phyloP scores from a whole-genome alignment of 2,329 filamentous ascomycete species.

The Fonsecaea pedrosoi region DNA sequence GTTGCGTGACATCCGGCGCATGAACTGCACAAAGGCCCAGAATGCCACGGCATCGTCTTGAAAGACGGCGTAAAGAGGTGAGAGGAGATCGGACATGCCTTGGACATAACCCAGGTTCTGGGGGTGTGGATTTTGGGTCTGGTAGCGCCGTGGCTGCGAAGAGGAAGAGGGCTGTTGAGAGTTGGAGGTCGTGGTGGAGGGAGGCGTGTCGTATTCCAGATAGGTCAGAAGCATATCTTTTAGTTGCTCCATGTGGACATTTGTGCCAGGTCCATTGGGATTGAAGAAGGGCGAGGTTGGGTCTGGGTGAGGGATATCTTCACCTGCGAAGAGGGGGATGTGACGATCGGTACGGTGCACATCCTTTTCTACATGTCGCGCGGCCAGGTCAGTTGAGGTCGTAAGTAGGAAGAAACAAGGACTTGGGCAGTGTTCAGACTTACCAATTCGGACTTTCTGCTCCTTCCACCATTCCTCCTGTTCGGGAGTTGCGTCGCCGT shows the following conservation, averaged over 20 bases:
- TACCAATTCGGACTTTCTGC: slow-evolving; percentile 91
- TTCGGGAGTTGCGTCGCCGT: slow-evolving; percentile 78
- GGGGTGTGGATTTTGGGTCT: slow-evolving; percentile 36
- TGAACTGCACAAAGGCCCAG: slow-evolving; percentile 94
- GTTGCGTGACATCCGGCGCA: slow-evolving; percentile 97
- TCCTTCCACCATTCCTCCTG: slow-evolving; percentile 96
- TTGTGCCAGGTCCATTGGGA: slow-evolving; percentile 84
- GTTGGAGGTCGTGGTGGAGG: slow-evolving; percentile 21
- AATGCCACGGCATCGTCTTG: slow-evolving; percentile 97
- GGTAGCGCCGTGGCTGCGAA: slow-evolving; percentile 22
- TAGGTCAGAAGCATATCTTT: slow-evolving; percentile 99
- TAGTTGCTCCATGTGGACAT: slow-evolving; percentile 97
- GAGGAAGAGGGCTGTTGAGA: slow-evolving; percentile 18
- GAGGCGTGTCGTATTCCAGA: slow-evolving; percentile 82
- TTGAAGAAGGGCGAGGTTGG: slow-evolving; percentile 94
- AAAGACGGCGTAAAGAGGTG: slow-evolving; percentile 94
- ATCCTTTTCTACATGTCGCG: slow-evolving; percentile 81
- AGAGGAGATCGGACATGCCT: slow-evolving; percentile 96
- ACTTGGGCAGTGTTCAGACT: slow-evolving; percentile 45
- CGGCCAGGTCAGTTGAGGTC: slow-evolving; percentile 56
- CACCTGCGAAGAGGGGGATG: slow-evolving; percentile 92
- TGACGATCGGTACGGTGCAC: slow-evolving; percentile 96
- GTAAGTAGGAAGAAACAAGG: slow-evolving; percentile 41
- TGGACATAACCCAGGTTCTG: slow-evolving; percentile 95
- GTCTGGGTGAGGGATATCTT: slow-evolving; percentile 95